Percentiles rank a stretch among this genome's conserved stretches.
These are phyloP conservation scores for Strobilomyces echinocephalus DNA, from an alignment of 768 basidiomycete species.

Conservation along the genomic window DNA sequence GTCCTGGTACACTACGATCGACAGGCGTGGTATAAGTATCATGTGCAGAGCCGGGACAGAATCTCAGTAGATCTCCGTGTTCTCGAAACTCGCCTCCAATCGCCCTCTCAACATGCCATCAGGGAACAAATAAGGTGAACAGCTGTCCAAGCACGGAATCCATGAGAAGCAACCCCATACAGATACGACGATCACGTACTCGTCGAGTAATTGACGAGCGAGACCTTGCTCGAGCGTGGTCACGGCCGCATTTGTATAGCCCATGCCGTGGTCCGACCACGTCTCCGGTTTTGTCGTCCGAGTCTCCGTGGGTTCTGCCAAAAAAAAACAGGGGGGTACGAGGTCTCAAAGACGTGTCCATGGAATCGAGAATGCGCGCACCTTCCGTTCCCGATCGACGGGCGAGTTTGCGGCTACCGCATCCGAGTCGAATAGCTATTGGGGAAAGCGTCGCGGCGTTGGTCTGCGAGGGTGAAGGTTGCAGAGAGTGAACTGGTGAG, in stretches of 20 bases:
- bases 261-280: conserved; percentile 15
- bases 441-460: background rate
- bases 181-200: background rate
- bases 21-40: no score
- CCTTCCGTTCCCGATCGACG: conserved; percentile 2
- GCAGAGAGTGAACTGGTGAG: conserved; percentile 1
- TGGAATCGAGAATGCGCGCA: background rate
- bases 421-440: conserved; percentile 4
- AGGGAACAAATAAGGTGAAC: conserved; percentile 11
- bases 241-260: conserved; percentile 11
- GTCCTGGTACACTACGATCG: no score
- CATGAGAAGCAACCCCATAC: background rate
- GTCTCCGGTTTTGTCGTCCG: conserved; percentile 8
- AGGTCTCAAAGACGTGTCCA: no score
- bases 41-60: background rate
- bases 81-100: conserved; percentile 12
- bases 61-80: conserved; percentile 9
- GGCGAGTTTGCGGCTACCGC: conserved; percentile 12
- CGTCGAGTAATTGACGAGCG: background rate
- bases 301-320: background rate
- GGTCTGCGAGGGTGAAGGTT: background rate
- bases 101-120: conserved; percentile 20
- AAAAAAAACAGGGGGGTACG: no score
- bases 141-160: background rate
- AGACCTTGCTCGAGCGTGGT: background rate